Base-by-base conservation (phyloP, 345 rosid genomes). In the Jatropha curcas region DNA sequence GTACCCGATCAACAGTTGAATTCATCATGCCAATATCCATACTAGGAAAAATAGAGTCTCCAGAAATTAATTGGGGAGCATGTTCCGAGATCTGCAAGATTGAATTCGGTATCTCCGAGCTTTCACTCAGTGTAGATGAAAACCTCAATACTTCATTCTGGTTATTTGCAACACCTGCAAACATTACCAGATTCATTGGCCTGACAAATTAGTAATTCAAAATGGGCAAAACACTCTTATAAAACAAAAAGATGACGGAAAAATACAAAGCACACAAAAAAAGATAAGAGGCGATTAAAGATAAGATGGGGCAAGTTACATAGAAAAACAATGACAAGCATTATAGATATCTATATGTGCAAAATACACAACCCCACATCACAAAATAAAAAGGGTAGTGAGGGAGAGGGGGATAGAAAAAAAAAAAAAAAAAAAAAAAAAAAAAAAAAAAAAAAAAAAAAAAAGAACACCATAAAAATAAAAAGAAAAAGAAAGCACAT, bases 1-100 rank as follows among this genome's bases (percentile, higher is more conserved):
- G 51, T 60, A 12, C 4, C 24, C 17, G 14, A 56, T 14, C 66
- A 51, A 57, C 12, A 72, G 65, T 51, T 53, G 80, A 76, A 52
- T 52, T 43, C 22, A 8, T 17, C 31, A 25, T 52, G 13, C 50
- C 20, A 1, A 65, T 22, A 24, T 46, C 73, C n/a, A 6, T 7
- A 11, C 73, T 41, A 6, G 62, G 75, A 22, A 67, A 67, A 51
- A 39, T 59, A 9, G 76, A 34, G 27, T 70, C 67, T 59, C 63
- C 68, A 56, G 62, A 71, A 48, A 46, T 60, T 9, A 24, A 33
- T 66, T 33, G 77, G 12, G 31, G 57, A 34, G 34, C 27, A 53
- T 62, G 31, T 30, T 30, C 58, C 55, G 75, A 62, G 55, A 61
- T 72, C 62, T 60, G 59, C 46, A 57, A 48, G 57, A 25, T 66